A percentile compares a stretch with the other conserved stretches of the same genome.
Evolutionary conservation across 163 green algal genomes (phyloP).

Genomic region (Trebouxiophyceae sp.): DNA sequence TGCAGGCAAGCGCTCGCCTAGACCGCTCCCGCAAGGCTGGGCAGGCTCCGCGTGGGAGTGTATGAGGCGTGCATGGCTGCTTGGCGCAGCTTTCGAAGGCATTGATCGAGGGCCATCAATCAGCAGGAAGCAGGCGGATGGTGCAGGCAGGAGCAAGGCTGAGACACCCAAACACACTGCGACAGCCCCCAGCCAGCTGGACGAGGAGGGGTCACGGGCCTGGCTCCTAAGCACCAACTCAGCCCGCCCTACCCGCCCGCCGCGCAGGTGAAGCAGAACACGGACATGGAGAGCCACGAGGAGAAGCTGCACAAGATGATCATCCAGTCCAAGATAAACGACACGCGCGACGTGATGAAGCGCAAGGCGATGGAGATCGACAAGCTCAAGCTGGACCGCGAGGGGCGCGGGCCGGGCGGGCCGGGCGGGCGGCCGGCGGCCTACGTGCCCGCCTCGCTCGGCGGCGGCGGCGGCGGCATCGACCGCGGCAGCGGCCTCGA

Average conservation of each 20-base stretch:
- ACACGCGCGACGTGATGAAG: slow-evolving; percentile 96
- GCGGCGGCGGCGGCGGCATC: neutral
- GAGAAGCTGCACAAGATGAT: slow-evolving; percentile 99
- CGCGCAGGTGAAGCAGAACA: slow-evolving; percentile 85
- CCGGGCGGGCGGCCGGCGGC: slow-evolving; percentile 1
- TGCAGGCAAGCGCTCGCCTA: slow-evolving; percentile 29
- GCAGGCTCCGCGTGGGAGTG: neutral
- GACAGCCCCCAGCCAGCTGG: too few species aligned
- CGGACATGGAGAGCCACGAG: slow-evolving; percentile 97
- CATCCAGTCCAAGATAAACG: slow-evolving; percentile 96
- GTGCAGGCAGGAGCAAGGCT: too few species aligned
- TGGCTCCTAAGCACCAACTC: too few species aligned
- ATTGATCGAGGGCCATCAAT: too few species aligned
- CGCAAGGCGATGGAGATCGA: slow-evolving; percentile 95
- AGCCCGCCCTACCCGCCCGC: too few species aligned
- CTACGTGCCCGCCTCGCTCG: slow-evolving; percentile 7
- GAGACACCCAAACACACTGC: too few species aligned
- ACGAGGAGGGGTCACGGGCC: too few species aligned
- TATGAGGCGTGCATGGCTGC: neutral
- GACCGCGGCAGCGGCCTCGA: slow-evolving; percentile 1
- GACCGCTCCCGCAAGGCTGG: too few species aligned
- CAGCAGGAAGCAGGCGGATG: too few species aligned
- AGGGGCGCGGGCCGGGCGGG: slow-evolving; percentile 9
- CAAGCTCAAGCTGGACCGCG: slow-evolving; percentile 73
- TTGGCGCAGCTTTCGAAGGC: neutral